Base-by-base conservation (phyloP, 257 asterid genomes). In the Plantago major region DNA sequence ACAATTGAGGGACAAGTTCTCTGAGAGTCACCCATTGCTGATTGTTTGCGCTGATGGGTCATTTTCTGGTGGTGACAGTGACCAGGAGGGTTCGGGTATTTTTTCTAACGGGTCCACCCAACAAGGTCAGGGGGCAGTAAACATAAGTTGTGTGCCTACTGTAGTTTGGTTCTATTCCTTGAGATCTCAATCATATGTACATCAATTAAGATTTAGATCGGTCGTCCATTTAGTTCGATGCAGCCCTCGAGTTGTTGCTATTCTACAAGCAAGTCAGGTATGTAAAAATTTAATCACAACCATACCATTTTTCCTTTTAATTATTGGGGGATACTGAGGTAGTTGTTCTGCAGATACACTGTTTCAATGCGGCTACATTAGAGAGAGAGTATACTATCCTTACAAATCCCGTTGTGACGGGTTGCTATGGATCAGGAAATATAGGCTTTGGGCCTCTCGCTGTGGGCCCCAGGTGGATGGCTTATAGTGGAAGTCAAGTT, bases 391-490 rank as follows among this genome's bases (percentile, higher is more conserved):
- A 83, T 48, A 79, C 88, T 37, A 81, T 92, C 76, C 80, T 83
- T 71, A 92, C 95, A 43, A 86, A 92, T 76, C 93, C 96, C n/a
- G 79, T 92, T 67, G 72, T 83, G 3, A 42, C 66, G 69, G 88
- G 85, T 60, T 69, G 73, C 56, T 65, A 69, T 68, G 89, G 79
- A 62, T 67, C 73, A 42, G 84, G 88, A 64, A 74, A 70, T 60
- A 70, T 79, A 33, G 99, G 99, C 11, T 68, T 84, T 58, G 99
- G 97, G 43, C 97, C 98, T 58, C 95, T 92, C 60, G 98, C 97
- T 28, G 78, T 92, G 47, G 98, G 98, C 45, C 89, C 95, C 42
- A 75, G 98, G 65, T 92, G 98, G 97, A 80, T 89, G 77, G 98
- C 98, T 52, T 89, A 84, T 69, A 92, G 96, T 71, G 97, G 99